Percentiles rank a stretch among this genome's conserved stretches.
phyloP scores from a whole-genome alignment of 805 yeast genomes.

The Kodamaea kaohsiungensis region DNA sequence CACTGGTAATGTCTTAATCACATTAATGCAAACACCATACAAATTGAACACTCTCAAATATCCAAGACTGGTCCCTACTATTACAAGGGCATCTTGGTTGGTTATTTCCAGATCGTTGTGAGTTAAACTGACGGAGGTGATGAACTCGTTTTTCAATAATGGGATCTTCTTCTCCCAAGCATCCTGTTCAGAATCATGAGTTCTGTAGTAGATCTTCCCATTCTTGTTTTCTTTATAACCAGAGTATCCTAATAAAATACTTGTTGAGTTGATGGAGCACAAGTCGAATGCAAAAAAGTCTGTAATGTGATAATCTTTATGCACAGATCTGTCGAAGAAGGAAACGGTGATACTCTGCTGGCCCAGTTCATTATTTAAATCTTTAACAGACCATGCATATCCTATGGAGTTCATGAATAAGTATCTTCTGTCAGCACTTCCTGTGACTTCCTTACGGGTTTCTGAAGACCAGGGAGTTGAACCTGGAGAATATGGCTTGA shows the following conservation, averaged over 20 bases:
- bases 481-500: conserved; percentile 80
- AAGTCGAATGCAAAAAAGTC: conserved; percentile 72
- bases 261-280: conserved; percentile 69
- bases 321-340: conserved; percentile 76
- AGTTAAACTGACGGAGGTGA: conserved; percentile 69
- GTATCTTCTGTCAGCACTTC: conserved; percentile 61
- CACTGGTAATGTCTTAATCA: conserved; percentile 73
- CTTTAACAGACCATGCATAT: conserved; percentile 72
- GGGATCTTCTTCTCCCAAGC: conserved; percentile 74
- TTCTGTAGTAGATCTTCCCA: conserved; percentile 57
- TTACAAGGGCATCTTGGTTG: conserved; percentile 43
- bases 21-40: conserved; percentile 69
- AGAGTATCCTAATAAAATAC: conserved; percentile 57
- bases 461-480: conserved; percentile 70
- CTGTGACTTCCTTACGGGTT: conserved; percentile 14
- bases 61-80: conserved; percentile 77
- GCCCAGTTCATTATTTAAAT: conserved; percentile 17
- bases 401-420: conserved; percentile 80
- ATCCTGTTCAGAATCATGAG: conserved; percentile 62
- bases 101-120: conserved; percentile 16
- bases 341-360: conserved; percentile 78
- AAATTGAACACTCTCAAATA: conserved; percentile 68
- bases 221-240: conserved; percentile 23
- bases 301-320: conserved; percentile 82
- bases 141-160: conserved; percentile 51